Conservation (phyloP, 495 filamentous ascomycete genomes). For the Aspergillus campestris region DNA sequence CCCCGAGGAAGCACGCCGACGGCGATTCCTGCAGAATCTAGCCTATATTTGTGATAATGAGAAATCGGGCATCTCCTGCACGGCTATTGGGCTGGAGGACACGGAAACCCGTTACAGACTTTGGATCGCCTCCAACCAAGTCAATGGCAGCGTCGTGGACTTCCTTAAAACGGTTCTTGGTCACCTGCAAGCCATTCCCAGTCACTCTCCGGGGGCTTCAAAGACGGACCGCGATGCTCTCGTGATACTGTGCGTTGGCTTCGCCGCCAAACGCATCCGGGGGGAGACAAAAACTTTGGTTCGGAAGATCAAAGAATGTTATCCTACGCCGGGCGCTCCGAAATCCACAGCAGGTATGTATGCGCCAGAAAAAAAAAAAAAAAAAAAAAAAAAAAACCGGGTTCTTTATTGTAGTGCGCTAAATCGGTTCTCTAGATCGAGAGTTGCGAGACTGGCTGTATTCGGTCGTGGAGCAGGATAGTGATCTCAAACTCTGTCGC, state of each 20-base stretch:
- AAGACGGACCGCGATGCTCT: not conserved
- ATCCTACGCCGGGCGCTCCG: not conserved
- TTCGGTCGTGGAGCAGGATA: not conserved
- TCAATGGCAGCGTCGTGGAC: not conserved
- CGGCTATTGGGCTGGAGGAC: slow-evolving; percentile 25
- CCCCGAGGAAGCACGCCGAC: not conserved
- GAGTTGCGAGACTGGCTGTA: not conserved
- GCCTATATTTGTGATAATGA: slow-evolving; percentile 27
- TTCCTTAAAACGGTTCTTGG: slow-evolving; percentile 13
- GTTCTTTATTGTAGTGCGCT: not conserved
- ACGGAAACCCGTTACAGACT: slow-evolving; percentile 11
- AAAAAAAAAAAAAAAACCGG: too few species aligned
- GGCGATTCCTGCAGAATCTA: slow-evolving; percentile 20
- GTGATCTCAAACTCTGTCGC: not conserved
- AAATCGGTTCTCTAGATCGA: not conserved
- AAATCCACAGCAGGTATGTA: not conserved
- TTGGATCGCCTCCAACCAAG: slow-evolving; percentile 23
- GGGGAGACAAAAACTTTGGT: not conserved
- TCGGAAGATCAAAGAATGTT: not conserved
- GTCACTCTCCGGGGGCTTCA: not conserved
- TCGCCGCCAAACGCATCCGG: slow-evolving; percentile 2
- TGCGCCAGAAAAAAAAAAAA: not conserved
- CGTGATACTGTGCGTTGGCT: slow-evolving; percentile 1
- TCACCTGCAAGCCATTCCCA: not conserved
- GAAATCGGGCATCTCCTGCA: slow-evolving; percentile 21